Base-by-base conservation (phyloP, 1,284 basidiomycete genomes). In the Ustilago esculenta region DNA sequence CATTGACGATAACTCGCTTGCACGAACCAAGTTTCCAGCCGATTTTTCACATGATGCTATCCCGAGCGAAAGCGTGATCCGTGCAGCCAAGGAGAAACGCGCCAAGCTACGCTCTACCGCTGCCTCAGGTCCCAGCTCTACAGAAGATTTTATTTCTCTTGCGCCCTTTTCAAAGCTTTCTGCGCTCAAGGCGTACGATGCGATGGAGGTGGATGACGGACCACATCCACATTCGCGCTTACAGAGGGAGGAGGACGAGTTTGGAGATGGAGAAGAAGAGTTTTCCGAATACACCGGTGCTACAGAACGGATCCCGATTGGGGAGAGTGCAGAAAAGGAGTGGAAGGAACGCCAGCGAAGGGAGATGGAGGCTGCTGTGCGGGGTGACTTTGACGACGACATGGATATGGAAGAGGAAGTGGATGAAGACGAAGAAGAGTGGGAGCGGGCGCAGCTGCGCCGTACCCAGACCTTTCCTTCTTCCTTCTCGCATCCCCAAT, bases 401-500 rank as follows among this genome's bases (percentile, higher is more conserved):
- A 29, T 7, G 6, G 27, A 6, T 6, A 12, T 29, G 27, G 27
- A 7, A 29, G 27, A 29, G 12, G 87, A 88, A 46, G 87, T 87
- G 54, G 89, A 90, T 30, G 90, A 91, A 50, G 89, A 90, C 49
- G 87, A 88, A 52, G 86, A 87, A 72, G 85, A 83, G 55, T 82
- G 74, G 75, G 76, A 78, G 41, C 44, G 48, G 3, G 71, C 75
- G 0, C 76, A 78, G 54, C 27, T 78, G 40, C 50, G 64, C 9
- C 66, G 73, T 0, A 72, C 71, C 30, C 70, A 63, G 45, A 41
- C 33, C 14, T 17, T 52, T 9, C 8, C 42, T 4, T 39, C 15
- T 30, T 18, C 25, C 36, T 18, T 21, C 36, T 25, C 39, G 25
- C 18, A 25, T 14, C 33, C 50, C 20, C 40, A 14, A 17, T 61